Conservation (phyloP, 306 rosid genomes). For the Pterocarpus macrocarpus region DNA sequence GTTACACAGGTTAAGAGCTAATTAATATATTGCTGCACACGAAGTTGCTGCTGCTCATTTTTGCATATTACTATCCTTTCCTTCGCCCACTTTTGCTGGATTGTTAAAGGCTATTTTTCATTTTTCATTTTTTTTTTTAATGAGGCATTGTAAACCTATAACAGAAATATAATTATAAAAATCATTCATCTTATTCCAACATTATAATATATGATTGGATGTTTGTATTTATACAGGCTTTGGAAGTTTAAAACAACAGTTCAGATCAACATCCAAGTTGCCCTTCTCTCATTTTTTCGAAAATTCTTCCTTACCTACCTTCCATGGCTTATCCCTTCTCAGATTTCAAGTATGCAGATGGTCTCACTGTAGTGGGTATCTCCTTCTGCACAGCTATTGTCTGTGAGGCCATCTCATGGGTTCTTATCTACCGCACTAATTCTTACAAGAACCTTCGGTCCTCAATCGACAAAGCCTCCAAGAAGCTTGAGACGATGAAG, state of each 20-base stretch:
- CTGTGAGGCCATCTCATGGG: constrained; percentile 97
- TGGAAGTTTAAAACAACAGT: constrained; percentile 27
- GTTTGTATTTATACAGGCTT: constrained; percentile 35
- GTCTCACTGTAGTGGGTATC: constrained; percentile 88
- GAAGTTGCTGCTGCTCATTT: constrained; percentile 4
- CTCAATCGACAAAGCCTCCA: constrained; percentile 94
- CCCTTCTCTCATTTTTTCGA: neutral
- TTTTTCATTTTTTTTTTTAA: constrained; percentile 5
- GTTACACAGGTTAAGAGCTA: neutral
- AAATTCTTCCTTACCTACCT: constrained; percentile 23
- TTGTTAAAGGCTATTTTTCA: neutral
- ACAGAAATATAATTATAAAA: neutral
- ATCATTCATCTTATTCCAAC: neutral
- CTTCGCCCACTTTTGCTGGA: neutral
- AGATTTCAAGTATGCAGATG: constrained; percentile 78
- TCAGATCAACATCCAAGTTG: constrained; percentile 40
- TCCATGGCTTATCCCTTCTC: constrained; percentile 68
- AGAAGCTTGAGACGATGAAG: constrained; percentile 99
- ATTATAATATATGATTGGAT: neutral
- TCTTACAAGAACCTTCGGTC: constrained; percentile 97
- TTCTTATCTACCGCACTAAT: constrained; percentile 92
- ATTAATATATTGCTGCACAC: constrained; percentile 12
- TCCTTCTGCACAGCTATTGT: constrained; percentile 92
- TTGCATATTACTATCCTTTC: neutral
- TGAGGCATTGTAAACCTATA: neutral